Percentiles rank a stretch among this genome's conserved stretches.
These are phyloP conservation scores for Hemileccinum impolitum DNA, from an alignment of 768 basidiomycete species.

Conservation along the genomic window DNA sequence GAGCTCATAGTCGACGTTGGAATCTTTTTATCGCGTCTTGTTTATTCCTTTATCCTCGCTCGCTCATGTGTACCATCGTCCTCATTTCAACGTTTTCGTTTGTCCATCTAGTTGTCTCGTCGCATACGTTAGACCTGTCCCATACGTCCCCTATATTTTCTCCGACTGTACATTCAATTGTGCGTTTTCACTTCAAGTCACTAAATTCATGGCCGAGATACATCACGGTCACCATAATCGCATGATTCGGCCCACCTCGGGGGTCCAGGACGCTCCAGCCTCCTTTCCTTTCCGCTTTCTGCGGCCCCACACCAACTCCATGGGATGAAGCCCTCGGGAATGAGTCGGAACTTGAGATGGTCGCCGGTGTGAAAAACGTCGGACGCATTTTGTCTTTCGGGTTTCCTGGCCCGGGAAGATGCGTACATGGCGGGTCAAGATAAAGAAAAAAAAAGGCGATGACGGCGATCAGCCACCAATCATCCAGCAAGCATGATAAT, in stretches of 20 bases:
- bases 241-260: no score
- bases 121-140: neutral
- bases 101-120: neutral
- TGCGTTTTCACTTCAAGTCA: neutral
- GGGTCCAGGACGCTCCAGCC: no score
- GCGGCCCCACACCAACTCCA: neutral
- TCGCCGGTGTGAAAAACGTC: neutral
- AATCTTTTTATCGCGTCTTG: slow-evolving; percentile 4
- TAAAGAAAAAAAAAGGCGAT: no score
- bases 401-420: neutral
- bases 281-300: neutral
- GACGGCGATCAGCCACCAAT: no score
- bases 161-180: neutral
- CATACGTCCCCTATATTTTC: neutral
- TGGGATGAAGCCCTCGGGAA: neutral
- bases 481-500: no score
- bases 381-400: neutral
- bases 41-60: slow-evolving; percentile 18
- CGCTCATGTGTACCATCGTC: slow-evolving; percentile 17
- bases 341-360: neutral
- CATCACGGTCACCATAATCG: no score
- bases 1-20: slow-evolving; percentile 11
- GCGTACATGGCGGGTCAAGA: neutral
- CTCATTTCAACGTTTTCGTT: neutral
- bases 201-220: no score